Evolutionary conservation across 768 basidiomycete species (phyloP).

Genomic region (Leucosporidium yakuticum): DNA sequence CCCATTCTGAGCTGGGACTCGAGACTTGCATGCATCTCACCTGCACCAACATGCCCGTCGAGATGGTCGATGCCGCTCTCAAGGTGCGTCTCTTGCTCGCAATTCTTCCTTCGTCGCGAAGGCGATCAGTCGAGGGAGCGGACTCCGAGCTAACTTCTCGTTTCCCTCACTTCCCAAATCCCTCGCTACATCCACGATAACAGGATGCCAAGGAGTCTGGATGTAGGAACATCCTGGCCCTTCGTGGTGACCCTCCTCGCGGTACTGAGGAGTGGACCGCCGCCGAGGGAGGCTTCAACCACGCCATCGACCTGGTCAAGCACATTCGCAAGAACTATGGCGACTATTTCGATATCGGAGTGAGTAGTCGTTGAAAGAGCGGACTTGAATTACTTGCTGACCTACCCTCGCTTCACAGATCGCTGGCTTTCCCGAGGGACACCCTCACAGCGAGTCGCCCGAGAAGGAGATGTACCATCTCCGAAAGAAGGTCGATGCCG

Average conservation of each 20-base stretch:
- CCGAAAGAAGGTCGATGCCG: conserved; percentile 85
- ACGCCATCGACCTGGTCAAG: conserved; percentile 77
- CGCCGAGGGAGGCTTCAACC: conserved; percentile 72
- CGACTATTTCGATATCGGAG: conserved; percentile 84
- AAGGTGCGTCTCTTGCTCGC: conserved; percentile 46
- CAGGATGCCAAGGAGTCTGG: conserved; percentile 65
- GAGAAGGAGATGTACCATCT: conserved; percentile 59
- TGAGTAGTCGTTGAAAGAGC: conserved; percentile 52
- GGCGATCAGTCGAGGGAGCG: not conserved
- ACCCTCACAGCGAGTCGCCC: conserved; percentile 47
- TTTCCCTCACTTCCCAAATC: not conserved
- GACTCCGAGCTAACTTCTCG: not conserved
- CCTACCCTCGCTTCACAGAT: conserved; percentile 39
- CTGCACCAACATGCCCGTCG: conserved; percentile 95
- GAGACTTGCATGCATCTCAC: conserved; percentile 99
- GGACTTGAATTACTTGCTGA: not conserved
- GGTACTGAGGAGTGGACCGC: conserved; percentile 89
- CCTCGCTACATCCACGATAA: not conserved
- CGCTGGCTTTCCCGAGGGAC: conserved; percentile 80
- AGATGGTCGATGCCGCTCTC: conserved; percentile 89
- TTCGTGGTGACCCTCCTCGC: conserved; percentile 90
- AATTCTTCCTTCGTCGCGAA: not conserved
- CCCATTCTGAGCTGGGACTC: conserved; percentile 65
- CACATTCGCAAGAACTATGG: conserved; percentile 84
- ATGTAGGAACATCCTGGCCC: conserved; percentile 82